Conservation (phyloP, 1,284 basidiomycete species). For the Inonotus hispidus region DNA sequence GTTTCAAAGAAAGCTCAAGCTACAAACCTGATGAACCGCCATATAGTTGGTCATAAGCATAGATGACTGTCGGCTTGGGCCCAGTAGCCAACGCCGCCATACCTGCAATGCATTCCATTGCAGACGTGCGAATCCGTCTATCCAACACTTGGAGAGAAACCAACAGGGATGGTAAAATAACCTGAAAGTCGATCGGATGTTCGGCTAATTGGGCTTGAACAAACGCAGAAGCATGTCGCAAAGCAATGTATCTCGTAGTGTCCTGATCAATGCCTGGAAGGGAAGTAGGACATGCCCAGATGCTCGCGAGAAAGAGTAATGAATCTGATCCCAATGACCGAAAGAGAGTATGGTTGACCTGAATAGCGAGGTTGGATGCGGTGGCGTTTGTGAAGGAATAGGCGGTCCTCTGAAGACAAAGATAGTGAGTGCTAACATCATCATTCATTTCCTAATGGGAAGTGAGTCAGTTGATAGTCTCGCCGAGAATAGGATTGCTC, state of each 20-base stretch:
- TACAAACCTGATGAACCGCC: constrained; percentile 59
- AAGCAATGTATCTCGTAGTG: constrained; percentile 37
- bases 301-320: constrained; percentile 75
- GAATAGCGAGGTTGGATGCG: constrained; percentile 43
- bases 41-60: constrained; percentile 82
- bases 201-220: constrained; percentile 62
- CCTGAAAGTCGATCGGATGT: constrained; percentile 79
- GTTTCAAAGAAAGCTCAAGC: constrained; percentile 11
- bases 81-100: constrained; percentile 38
- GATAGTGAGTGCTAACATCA: constrained; percentile 38
- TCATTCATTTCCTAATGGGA: constrained; percentile 23
- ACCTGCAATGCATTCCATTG: constrained; percentile 57
- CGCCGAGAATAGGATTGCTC: not conserved
- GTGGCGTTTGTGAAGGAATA: constrained; percentile 58
- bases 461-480: not conserved
- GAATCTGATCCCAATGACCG: constrained; percentile 63
- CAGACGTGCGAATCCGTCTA: constrained; percentile 51
- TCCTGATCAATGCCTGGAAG: not conserved
- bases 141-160: constrained; percentile 56
- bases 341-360: constrained; percentile 64
- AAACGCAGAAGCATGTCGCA: constrained; percentile 71
- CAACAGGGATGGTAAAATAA: constrained; percentile 74
- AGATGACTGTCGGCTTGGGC: constrained; percentile 54
- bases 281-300: constrained; percentile 44
- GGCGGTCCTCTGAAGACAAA: constrained; percentile 50